Conservation (phyloP, 257 asterid species). For the Coffea canephora region DNA sequence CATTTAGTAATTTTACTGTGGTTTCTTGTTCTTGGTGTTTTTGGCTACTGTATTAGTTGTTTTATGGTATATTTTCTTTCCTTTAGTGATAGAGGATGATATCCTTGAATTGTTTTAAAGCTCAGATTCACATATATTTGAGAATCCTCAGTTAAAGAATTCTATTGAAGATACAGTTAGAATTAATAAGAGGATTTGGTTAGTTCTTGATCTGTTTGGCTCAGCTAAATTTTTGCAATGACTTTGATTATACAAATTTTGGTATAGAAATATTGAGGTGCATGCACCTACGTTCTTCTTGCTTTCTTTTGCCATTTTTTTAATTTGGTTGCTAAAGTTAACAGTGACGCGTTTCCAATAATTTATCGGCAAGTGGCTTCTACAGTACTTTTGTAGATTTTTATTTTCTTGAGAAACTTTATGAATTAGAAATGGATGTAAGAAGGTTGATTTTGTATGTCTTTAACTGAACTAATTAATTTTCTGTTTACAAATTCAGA, state of each 20-base stretch:
- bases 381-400: constrained; percentile 1
- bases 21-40: neutral
- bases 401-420: constrained; percentile 16
- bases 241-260: constrained; percentile 1
- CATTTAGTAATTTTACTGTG: neutral
- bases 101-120: neutral
- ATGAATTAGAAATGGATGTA: constrained; percentile 25
- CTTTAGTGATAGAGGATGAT: neutral
- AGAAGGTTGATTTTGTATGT: constrained; percentile 15
- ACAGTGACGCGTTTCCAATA: neutral
- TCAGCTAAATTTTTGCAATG: constrained; percentile 27
- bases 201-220: constrained; percentile 19
- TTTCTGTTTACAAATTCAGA: constrained; percentile 19
- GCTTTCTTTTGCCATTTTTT: neutral
- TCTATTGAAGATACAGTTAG: neutral
- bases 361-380: constrained; percentile 5
- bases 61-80: neutral
- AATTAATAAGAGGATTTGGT: neutral
- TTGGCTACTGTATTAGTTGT: neutral
- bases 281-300: neutral
- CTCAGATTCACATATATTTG: neutral
- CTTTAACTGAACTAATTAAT: constrained; percentile 17
- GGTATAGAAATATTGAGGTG: constrained; percentile 7
- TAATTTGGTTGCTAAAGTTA: neutral
- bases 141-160: neutral